Conservation (phyloP, 768 basidiomycete genomes). For the Russula abietina region DNA sequence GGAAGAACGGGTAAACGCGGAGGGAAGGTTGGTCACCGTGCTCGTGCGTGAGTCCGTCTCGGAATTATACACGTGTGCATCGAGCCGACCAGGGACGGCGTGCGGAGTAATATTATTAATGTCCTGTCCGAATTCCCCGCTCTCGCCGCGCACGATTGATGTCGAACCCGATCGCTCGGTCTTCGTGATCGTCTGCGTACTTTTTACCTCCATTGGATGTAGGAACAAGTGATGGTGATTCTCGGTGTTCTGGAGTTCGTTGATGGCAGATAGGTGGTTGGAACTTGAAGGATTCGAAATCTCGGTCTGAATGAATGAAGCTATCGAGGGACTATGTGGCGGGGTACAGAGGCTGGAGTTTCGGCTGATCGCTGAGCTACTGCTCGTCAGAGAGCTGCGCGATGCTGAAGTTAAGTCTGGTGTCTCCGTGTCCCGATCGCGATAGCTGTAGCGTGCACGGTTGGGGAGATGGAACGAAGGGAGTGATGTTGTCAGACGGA, state of each 20-base stretch:
- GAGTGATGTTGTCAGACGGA: slow-evolving; percentile 3
- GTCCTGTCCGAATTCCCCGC: background rate
- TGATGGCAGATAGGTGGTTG: slow-evolving; percentile 21
- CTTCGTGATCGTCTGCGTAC: background rate
- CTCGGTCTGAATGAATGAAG: slow-evolving; percentile 8
- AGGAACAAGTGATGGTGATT: background rate
- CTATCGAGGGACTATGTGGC: slow-evolving; percentile 22
- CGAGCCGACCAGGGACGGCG: background rate
- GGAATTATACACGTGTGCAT: background rate
- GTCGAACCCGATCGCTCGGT: background rate
- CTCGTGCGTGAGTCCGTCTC: background rate
- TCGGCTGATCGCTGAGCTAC: slow-evolving; percentile 6
- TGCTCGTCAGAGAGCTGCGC: slow-evolving; percentile 28
- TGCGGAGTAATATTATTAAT: background rate
- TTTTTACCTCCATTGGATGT: background rate
- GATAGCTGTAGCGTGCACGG: background rate
- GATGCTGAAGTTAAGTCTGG: slow-evolving; percentile 27
- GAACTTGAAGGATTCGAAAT: background rate
- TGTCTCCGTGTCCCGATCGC: slow-evolving; percentile 8
- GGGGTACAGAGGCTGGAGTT: slow-evolving; percentile 20
- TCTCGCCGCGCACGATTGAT: background rate
- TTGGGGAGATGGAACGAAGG: slow-evolving; percentile 10
- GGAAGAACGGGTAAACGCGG: background rate
- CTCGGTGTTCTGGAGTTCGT: slow-evolving; percentile 10
- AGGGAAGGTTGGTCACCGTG: background rate